Base-by-base conservation (phyloP, 2,329 filamentous ascomycete species). In the Verticillium nubilum region DNA sequence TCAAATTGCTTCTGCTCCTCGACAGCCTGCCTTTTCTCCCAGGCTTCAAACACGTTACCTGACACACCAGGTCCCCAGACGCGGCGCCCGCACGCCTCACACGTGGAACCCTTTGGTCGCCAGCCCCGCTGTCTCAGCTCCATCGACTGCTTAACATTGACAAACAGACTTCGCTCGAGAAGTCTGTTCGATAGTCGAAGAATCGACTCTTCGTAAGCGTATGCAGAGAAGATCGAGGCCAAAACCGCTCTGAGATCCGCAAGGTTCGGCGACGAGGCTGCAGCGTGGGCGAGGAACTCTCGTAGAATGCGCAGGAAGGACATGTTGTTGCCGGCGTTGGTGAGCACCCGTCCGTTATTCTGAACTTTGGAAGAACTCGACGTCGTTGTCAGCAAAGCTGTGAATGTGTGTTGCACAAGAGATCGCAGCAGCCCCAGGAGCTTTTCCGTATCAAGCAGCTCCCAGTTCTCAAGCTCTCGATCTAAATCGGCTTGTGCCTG, bases 181-280 rank as follows among this genome's bases (percentile, higher is more conserved):
- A 99, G 86, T 4, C 89, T 84, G 70, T 94, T 96, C 0, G 95
- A 92, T 3, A 99, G 84, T 1, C 84, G 82, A 23, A 99, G 82
- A 17, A 99, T 90, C 0, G 90, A 93, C 71, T 94, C 91, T 73
- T 99, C 95, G 70, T 98, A 97, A 0, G 92, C 89, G 71, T 99
- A 99, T 0, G 95, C 94, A 0, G 94, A 87, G 75, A 99, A 98
- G 59, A 99, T 94, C 13, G 93, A 95, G 1, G 86, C 80, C 2
- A 99, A 83, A 0, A 98, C 93, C 6, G 85, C 85, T 52, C 95
- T 89, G 3, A 99, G 82, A 70, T 98, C 92, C 1, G 91, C 88
- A 1, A 99, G 80, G 13, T 90, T 96, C 0, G 95, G 93, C 0
- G 92, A 96, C 19, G 88, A 87, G 26, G 85, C 83, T 0, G 92